phyloP scores from a whole-genome alignment of 768 basidiomycete species.

The Mycena floridula region DNA sequence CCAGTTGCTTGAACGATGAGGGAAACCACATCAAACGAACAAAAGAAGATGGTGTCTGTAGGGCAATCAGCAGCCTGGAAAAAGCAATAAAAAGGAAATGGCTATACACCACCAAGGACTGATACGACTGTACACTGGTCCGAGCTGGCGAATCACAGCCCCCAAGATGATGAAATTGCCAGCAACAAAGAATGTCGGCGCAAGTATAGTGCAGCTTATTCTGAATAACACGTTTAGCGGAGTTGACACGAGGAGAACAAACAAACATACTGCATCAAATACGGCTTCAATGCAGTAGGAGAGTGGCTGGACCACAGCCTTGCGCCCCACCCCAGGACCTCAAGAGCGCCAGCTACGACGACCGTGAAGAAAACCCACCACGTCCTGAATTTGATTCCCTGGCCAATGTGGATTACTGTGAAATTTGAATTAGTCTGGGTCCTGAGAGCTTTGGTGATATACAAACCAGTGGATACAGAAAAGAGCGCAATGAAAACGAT shows the following conservation, averaged over 20 bases:
- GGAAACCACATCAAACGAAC: too few relatives aligned
- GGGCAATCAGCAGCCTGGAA: too few relatives aligned
- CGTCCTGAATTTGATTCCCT: too few relatives aligned
- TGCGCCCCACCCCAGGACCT: neutral
- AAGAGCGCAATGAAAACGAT: too few relatives aligned
- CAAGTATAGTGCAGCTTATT: neutral
- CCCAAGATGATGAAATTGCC: neutral
- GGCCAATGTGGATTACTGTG: too few relatives aligned
- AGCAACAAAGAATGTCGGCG: neutral
- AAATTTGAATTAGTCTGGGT: too few relatives aligned
- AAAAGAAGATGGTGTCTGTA: too few relatives aligned
- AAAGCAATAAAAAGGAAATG: slow-evolving; percentile 56
- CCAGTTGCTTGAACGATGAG: too few relatives aligned
- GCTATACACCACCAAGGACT: slow-evolving; percentile 35
- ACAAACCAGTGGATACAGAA: too few relatives aligned
- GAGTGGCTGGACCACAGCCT: neutral
- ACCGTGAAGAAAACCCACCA: too few relatives aligned
- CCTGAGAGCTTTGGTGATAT: too few relatives aligned
- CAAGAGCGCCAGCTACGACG: neutral
- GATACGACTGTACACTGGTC: neutral
- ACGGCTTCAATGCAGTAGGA: neutral
- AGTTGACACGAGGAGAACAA: neutral
- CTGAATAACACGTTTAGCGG: too few relatives aligned
- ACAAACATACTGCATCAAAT: neutral
- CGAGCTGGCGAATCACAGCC: neutral